Evolutionary conservation across 2,329 filamentous ascomycete species (phyloP).

Genomic region (Celoporthe dispersa): DNA sequence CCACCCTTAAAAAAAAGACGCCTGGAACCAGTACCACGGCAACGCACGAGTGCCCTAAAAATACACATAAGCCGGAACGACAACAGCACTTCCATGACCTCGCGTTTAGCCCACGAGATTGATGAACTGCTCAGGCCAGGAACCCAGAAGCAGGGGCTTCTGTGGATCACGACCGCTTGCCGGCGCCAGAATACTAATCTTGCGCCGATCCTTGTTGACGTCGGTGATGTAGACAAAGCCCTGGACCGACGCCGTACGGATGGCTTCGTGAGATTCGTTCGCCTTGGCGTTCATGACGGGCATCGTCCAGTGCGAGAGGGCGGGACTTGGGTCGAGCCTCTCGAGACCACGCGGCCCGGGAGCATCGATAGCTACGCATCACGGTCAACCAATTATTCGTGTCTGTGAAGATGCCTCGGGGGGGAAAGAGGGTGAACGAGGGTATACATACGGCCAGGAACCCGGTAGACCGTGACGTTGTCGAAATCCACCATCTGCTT

Average conservation of each 20-base stretch:
- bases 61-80: not conserved
- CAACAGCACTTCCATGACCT: not conserved
- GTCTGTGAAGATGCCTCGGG: no score
- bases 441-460: conserved; percentile 59
- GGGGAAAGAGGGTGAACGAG: conserved; percentile 16
- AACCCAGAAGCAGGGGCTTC: conserved; percentile 80
- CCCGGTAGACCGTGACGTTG: conserved; percentile 73
- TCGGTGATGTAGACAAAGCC: conserved; percentile 93
- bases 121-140: conserved; percentile 83
- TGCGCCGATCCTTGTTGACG: conserved; percentile 82
- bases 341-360: conserved; percentile 54
- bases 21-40: not conserved
- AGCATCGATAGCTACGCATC: conserved; percentile 35
- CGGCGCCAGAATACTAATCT: conserved; percentile 81
- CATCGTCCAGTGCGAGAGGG: conserved; percentile 80
- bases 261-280: conserved; percentile 70
- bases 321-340: conserved; percentile 65
- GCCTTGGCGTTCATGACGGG: conserved; percentile 80
- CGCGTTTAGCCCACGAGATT: conserved; percentile 67
- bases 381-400: conserved; percentile 13
- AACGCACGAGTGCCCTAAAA: not conserved
- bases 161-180: conserved; percentile 81
- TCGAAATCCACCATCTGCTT: conserved; percentile 84
- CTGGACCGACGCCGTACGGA: conserved; percentile 82
- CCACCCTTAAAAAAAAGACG: not conserved